phyloP scores from a whole-genome alignment of 257 asterid genomes.

The Penstemon eatonii region DNA sequence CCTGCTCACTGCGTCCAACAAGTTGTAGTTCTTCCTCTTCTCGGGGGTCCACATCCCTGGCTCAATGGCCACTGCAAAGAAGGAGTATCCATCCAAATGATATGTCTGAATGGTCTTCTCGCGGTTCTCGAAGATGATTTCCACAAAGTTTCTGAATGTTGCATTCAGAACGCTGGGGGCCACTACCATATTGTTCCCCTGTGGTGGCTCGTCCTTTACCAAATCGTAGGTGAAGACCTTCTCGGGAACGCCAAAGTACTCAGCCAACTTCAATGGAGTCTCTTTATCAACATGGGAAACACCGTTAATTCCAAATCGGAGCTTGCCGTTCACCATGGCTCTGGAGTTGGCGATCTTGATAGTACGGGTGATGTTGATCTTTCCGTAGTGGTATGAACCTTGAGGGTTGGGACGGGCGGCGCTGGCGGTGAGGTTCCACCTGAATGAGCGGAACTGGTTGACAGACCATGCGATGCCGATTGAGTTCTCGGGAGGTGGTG shows the following conservation, averaged over 20 bases:
- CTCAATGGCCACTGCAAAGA: slow-evolving; percentile 59
- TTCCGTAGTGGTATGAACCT: slow-evolving; percentile 57
- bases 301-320: slow-evolving; percentile 47
- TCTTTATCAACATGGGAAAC: slow-evolving; percentile 47
- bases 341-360: slow-evolving; percentile 43
- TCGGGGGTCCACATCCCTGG: slow-evolving; percentile 49
- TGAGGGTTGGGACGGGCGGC: slow-evolving; percentile 70
- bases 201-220: slow-evolving; percentile 43
- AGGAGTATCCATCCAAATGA: slow-evolving; percentile 59
- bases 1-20: slow-evolving; percentile 52
- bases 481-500: slow-evolving; percentile 46
- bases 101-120: slow-evolving; percentile 56
- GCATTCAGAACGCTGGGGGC: slow-evolving; percentile 47
- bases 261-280: slow-evolving; percentile 57
- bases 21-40: slow-evolving; percentile 61
- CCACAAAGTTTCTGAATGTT: slow-evolving; percentile 45
- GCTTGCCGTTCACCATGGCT: slow-evolving; percentile 40
- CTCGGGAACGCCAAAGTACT: slow-evolving; percentile 43
- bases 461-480: slow-evolving; percentile 54
- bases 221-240: slow-evolving; percentile 43
- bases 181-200: slow-evolving; percentile 18
- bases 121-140: slow-evolving; percentile 47
- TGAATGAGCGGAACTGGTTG: slow-evolving; percentile 56
- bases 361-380: slow-evolving; percentile 63
- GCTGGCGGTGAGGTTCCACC: slow-evolving; percentile 60